Evolutionary conservation across 305 asterid species (phyloP).

Genomic region (Fraxinus angustifolia): DNA sequence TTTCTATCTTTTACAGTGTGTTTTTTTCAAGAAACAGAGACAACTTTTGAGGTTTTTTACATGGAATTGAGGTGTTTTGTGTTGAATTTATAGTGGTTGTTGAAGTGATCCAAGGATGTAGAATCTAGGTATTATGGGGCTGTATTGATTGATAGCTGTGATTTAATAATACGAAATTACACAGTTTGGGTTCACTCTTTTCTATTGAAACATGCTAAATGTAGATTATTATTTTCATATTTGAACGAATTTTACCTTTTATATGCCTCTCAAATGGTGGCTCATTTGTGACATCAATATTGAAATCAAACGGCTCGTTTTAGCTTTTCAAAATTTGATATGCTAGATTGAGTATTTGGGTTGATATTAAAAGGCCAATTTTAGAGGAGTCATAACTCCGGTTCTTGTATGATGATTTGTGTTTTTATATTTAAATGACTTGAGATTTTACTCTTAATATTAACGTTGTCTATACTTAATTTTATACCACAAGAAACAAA

Average conservation of each 20-base stretch:
- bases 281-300: not conserved
- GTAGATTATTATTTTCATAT: not conserved
- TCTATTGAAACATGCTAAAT: not conserved
- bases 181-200: not conserved
- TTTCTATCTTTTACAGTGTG: not conserved
- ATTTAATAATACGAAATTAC: constrained; percentile 30
- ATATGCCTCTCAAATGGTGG: not conserved
- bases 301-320: not conserved
- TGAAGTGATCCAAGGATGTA: constrained; percentile 43
- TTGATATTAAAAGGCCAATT: not conserved
- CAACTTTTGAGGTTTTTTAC: not conserved
- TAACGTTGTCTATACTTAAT: not conserved
- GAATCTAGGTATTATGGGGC: constrained; percentile 27
- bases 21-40: not conserved
- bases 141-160: constrained; percentile 48
- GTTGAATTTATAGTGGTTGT: constrained; percentile 43
- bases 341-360: not conserved
- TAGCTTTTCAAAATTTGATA: not conserved
- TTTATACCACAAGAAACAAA: not conserved
- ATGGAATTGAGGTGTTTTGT: not conserved
- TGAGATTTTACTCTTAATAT: not conserved
- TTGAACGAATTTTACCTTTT: too few relatives aligned
- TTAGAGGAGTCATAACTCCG: not conserved
- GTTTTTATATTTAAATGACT: not conserved
- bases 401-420: not conserved